phyloP scores from a whole-genome alignment of 2,329 filamentous ascomycete genomes.

The Trichoderma sp. region DNA sequence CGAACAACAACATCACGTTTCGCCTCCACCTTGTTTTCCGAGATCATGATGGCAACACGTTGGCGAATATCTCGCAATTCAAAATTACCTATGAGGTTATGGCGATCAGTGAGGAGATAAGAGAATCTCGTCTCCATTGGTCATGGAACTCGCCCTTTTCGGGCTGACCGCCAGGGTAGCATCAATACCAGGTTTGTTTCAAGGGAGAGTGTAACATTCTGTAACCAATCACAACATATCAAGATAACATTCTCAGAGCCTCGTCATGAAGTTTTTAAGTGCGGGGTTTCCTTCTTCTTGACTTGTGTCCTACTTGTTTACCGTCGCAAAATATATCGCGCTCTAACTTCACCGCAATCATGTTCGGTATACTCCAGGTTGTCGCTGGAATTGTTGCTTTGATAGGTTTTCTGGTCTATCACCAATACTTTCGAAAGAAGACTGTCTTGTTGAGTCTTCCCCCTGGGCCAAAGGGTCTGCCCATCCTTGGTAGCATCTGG shows the following conservation, averaged over 20 bases:
- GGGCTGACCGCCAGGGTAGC: background rate
- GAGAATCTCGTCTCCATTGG: background rate
- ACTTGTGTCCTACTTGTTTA: background rate
- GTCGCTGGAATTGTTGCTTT: background rate
- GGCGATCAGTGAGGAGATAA: background rate
- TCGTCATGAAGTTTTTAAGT: background rate
- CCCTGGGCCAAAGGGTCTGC: conserved; percentile 36
- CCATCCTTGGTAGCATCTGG: conserved; percentile 47
- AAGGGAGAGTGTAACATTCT: background rate
- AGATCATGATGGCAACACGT: too few relatives aligned
- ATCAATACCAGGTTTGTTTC: background rate
- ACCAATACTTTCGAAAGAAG: background rate
- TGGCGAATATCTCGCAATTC: too few relatives aligned
- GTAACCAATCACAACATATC: background rate
- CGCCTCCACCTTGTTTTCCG: too few relatives aligned
- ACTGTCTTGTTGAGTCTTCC: conserved; percentile 6
- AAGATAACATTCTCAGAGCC: background rate
- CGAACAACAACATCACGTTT: too few relatives aligned
- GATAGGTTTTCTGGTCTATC: background rate
- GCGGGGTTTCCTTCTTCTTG: background rate
- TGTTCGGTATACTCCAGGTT: background rate
- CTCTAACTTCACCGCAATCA: background rate
- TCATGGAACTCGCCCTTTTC: background rate
- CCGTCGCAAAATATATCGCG: background rate
- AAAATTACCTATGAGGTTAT: background rate